Percentiles rank a stretch among this genome's conserved stretches.
Conservation (phyloP, 139 green algal species). For the Chlamydomonas asymmetrica region DNA sequence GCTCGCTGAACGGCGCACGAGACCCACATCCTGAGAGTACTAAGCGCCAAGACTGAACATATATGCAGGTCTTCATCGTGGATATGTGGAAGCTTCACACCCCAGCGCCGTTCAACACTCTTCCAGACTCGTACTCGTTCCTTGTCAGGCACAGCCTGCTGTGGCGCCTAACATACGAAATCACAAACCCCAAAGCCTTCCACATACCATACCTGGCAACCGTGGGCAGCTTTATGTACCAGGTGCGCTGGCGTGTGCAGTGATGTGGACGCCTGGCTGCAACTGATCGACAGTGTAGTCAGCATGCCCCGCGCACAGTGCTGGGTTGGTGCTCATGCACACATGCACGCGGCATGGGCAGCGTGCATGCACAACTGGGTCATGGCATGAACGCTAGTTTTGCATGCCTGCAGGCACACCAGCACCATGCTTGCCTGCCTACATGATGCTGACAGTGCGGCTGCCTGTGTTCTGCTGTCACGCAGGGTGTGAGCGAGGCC, state of each 20-base stretch:
- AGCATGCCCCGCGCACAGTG: too few relatives aligned
- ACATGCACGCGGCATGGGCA: too few relatives aligned
- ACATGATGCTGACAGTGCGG: too few relatives aligned
- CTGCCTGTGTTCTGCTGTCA: too few relatives aligned
- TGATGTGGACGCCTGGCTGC: too few relatives aligned
- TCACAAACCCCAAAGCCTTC: slow-evolving; percentile 58
- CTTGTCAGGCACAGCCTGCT: slow-evolving; percentile 83
- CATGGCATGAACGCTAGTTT: too few relatives aligned
- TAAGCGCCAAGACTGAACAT: not conserved
- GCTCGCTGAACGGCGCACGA: not conserved
- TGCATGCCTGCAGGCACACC: too few relatives aligned
- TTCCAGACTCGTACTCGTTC: slow-evolving; percentile 94
- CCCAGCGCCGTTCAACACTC: slow-evolving; percentile 81
- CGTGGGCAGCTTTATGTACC: slow-evolving; percentile 41
- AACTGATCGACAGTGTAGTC: too few relatives aligned
- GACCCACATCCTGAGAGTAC: not conserved
- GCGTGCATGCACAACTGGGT: too few relatives aligned
- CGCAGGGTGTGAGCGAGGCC: slow-evolving; percentile 34
- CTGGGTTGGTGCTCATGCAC: too few relatives aligned
- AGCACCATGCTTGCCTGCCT: too few relatives aligned
- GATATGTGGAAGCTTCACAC: slow-evolving; percentile 96
- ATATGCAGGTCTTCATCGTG: slow-evolving; percentile 78
- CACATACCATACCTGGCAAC: slow-evolving; percentile 70
- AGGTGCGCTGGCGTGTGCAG: too few relatives aligned
- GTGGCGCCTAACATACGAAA: slow-evolving; percentile 69